A percentile compares a stretch with the other conserved stretches of the same genome.
phyloP scores from a whole-genome alignment of 768 basidiomycete species.

The Panaeolus papilionaceus region DNA sequence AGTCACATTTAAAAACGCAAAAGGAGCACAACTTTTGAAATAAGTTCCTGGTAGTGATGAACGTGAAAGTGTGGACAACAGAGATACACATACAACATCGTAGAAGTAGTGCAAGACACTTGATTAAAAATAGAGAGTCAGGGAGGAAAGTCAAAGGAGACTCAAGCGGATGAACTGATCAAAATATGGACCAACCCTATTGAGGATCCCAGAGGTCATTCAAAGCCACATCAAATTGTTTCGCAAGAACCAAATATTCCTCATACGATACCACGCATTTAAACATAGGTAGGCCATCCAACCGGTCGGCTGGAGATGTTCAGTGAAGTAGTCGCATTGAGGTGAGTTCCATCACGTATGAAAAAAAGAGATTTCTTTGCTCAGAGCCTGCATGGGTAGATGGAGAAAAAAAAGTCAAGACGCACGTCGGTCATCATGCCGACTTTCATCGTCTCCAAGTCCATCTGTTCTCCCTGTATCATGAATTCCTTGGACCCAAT shows the following conservation, averaged over 20 bases:
- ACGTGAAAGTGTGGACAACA: too few relatives aligned
- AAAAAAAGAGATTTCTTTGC: not conserved
- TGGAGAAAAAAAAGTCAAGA: slow-evolving; percentile 18
- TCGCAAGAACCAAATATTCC: slow-evolving; percentile 57
- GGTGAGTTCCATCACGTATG: slow-evolving; percentile 70
- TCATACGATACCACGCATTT: slow-evolving; percentile 77
- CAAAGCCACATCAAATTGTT: slow-evolving; percentile 62
- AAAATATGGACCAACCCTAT: slow-evolving; percentile 18
- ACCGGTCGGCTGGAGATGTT: slow-evolving; percentile 61
- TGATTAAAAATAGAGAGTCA: too few relatives aligned
- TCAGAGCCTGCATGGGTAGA: not conserved
- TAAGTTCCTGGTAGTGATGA: too few relatives aligned
- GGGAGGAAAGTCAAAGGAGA: too few relatives aligned
- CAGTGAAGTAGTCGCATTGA: slow-evolving; percentile 71
- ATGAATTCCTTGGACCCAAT: slow-evolving; percentile 51
- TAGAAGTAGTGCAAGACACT: too few relatives aligned
- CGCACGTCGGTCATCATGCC: slow-evolving; percentile 65
- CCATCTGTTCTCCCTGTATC: slow-evolving; percentile 73
- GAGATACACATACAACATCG: too few relatives aligned
- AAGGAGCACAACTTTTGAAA: too few relatives aligned
- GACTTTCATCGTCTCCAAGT: slow-evolving; percentile 72
- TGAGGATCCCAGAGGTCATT: slow-evolving; percentile 74
- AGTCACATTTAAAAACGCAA: too few relatives aligned
- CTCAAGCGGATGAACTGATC: too few relatives aligned
- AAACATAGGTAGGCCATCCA: slow-evolving; percentile 75